Evolutionary conservation across 257 asterid genomes (phyloP), one percentile per base, ranked within the genome.

Genomic region (Anisodus tanguticus): DNA sequence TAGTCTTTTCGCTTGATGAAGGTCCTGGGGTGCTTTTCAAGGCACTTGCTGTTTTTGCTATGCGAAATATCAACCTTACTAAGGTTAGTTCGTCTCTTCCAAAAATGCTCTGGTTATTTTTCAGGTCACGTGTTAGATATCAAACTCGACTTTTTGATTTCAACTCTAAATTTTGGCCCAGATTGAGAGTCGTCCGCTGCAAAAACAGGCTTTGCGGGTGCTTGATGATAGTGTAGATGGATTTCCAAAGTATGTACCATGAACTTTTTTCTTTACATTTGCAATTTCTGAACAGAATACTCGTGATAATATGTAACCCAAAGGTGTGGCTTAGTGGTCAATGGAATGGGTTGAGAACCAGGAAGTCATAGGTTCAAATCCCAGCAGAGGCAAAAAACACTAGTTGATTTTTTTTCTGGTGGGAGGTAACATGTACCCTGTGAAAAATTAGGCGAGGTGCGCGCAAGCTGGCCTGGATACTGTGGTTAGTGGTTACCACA

Each of bases 1-100:
- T 97, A 87, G 99, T 97, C 74, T 97, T 97, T 94, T 97, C 99
- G 58, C 97, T 97, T 26, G 99, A 97, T 88, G 98, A 97, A 91
- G 98, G 99, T 85, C 99, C 98, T 54, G 99, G 99, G 84, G 91
- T 91, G 90, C 99, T 97, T 90, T 97, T 97, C 86, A 95, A 97
- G 88, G 99, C 98, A 85, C 98, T 97, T 84, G 98, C 97, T 82
- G 99, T 93, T 79, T 97, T 97, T 89, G 97, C 99, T 19, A 89
- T 92, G 97, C 93, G 99, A 91, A 90, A 87, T 88, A 90, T 95
- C 88, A 97, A 95, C 90, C 98, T 95, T 84, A 95, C 98, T 53
- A 97, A 97, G 95, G 99, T 93, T 82, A 86, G 85, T 81, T 84
- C 19, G 57, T 69, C 79, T 69, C 68, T 57, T 6, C 47, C 80